Percentiles rank a stretch among this genome's conserved stretches.
phyloP scores from a whole-genome alignment of 495 filamentous ascomycete genomes.

The Neurospora sp. region DNA sequence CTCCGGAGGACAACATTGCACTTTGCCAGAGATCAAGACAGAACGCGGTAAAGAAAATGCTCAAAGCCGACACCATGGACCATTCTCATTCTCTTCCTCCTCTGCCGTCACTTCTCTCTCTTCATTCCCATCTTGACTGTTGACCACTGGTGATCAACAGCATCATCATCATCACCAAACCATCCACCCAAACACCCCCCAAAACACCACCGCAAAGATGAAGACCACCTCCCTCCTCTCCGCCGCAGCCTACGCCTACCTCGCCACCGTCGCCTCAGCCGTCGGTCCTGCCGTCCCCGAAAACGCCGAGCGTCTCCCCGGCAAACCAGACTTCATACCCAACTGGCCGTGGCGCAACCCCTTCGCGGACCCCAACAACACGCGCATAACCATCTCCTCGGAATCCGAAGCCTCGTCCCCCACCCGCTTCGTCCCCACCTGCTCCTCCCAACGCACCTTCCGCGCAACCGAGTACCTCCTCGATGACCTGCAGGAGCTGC shows the following conservation, averaged over 20 bases:
- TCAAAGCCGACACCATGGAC: neutral
- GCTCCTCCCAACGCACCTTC: slow-evolving; percentile 14
- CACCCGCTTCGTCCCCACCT: slow-evolving; percentile 9
- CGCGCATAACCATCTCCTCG: neutral
- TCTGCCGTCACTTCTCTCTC: neutral
- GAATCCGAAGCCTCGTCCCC: neutral
- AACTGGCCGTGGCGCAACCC: slow-evolving; percentile 25
- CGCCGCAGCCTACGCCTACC: slow-evolving; percentile 3
- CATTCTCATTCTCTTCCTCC: neutral
- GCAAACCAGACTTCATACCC: slow-evolving; percentile 12
- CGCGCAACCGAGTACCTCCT: slow-evolving; percentile 21
- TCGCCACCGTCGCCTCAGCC: slow-evolving; percentile 11
- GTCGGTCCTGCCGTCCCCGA: slow-evolving; percentile 15
- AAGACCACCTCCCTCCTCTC: slow-evolving; percentile 10
- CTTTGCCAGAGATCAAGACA: slow-evolving; percentile 2
- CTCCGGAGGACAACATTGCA: slow-evolving; percentile 27
- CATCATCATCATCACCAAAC: neutral
- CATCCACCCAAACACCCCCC: neutral
- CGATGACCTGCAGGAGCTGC: slow-evolving; percentile 20
- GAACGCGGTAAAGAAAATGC: slow-evolving; percentile 1
- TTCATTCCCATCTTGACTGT: neutral
- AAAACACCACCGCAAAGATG: slow-evolving; percentile 4
- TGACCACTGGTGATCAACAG: neutral
- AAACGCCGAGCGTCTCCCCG: slow-evolving; percentile 7
- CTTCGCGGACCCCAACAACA: slow-evolving; percentile 8